Conservation (phyloP, 345 rosid species). For the Angophora floribunda region DNA sequence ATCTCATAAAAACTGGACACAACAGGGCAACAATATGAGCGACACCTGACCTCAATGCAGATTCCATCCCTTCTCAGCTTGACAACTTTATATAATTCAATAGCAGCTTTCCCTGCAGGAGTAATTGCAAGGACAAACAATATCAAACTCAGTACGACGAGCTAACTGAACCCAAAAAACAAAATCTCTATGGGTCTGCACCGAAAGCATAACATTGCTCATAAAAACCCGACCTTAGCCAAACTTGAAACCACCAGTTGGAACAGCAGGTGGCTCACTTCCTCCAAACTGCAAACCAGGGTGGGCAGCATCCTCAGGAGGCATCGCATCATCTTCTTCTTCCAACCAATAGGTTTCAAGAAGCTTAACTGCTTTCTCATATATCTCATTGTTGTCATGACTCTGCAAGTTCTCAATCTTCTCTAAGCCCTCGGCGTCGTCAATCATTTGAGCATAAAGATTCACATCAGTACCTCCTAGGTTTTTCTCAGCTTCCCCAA, state of each 20-base stretch:
- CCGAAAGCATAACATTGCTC: background rate
- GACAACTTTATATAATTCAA: background rate
- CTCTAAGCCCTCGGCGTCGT: conserved; percentile 52
- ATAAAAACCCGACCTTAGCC: conserved; percentile 26
- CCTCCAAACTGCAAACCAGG: conserved; percentile 43
- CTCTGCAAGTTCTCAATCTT: conserved; percentile 50
- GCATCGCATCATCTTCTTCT: conserved; percentile 47
- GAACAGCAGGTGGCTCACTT: conserved; percentile 30
- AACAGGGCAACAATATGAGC: background rate
- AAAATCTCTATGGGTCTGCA: background rate
- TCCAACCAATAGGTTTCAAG: conserved; percentile 57
- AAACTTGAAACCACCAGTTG: conserved; percentile 67
- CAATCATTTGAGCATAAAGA: conserved; percentile 45
- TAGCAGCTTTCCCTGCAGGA: background rate
- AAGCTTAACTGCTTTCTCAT: conserved; percentile 54
- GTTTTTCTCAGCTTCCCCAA: conserved; percentile 41
- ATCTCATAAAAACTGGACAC: background rate
- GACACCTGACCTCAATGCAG: background rate
- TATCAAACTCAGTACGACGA: background rate
- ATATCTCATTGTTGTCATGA: conserved; percentile 53
- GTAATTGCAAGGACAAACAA: background rate
- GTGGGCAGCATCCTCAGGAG: conserved; percentile 41
- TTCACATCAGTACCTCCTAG: conserved; percentile 27
- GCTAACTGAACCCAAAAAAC: background rate
- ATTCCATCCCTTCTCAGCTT: background rate